A percentile compares a stretch with the other conserved stretches of the same genome.
These are phyloP conservation scores for Pseudotsuga menziesii DNA, from an alignment of 75 land plant species.

Conservation along the genomic window DNA sequence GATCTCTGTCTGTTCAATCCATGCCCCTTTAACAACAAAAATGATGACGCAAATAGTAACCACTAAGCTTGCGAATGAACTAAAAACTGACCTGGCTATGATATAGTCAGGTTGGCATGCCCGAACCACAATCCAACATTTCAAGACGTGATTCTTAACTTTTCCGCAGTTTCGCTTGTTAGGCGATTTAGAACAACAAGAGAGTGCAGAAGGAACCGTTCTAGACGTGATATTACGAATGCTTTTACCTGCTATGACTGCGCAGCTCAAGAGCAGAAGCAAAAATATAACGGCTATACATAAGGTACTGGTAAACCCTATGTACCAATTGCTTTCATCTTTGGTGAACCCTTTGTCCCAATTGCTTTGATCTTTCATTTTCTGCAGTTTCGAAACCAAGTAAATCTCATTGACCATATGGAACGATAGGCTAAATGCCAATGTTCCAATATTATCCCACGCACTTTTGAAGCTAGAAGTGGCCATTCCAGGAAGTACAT, in stretches of 20 bases:
- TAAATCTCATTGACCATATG: no score
- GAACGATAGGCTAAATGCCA: no score
- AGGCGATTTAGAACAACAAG: no score
- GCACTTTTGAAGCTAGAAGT: no score
- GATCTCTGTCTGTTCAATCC: no score
- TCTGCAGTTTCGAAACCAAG: no score
- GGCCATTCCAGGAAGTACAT: not conserved
- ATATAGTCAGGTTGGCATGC: not conserved
- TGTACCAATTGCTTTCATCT: not conserved
- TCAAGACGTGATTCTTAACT: not conserved
- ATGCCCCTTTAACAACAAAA: not conserved
- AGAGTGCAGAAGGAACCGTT: not conserved
- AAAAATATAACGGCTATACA: no score
- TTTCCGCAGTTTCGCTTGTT: not conserved
- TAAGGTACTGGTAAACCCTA: no score
- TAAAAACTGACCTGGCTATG: not conserved
- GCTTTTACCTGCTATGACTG: not conserved
- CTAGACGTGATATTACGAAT: not conserved
- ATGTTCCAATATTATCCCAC: no score
- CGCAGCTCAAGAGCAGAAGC: not conserved
- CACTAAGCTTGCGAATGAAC: not conserved
- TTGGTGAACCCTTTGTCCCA: no score
- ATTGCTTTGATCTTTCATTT: no score
- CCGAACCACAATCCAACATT: not conserved
- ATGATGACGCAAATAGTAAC: not conserved